Base-by-base conservation (phyloP, 2,329 filamentous ascomycete genomes). In the Acephala macrosclerotiorum region DNA sequence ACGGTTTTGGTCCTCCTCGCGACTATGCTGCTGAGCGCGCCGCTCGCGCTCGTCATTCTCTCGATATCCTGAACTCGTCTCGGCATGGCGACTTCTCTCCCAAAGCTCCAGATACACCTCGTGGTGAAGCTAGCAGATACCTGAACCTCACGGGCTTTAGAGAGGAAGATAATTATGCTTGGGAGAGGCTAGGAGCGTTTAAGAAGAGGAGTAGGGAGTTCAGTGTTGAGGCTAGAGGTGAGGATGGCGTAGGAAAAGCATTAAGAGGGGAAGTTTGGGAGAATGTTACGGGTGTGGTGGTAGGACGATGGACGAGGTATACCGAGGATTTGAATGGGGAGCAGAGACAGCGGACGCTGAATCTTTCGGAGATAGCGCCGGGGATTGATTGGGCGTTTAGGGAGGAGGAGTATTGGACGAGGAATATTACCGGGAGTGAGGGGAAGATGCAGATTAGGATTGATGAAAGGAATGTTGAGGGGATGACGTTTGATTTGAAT, bases 111-210 rank as follows among this genome's bases (percentile, higher is more conserved):
- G 68, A 68, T 61, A 72, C 70, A 26, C 74, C 64, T 14, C 33
- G 55, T 3, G 62, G 63, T 38, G 71, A 71, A 33, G 68, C 73
- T 47, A 69, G 61, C 12, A 80, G 78, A 26, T 89, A 84, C 68
- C 79, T 94, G 66, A 93, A 93, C 72, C 81, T 97, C 60, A 92
- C 92, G 2, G 95, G 95, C 0, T 89, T 96, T 67, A 86, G 91
- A 58, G 81, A 87, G 56, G 85, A 88, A 22, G 91, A 97, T 78
- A 88, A 86, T 4, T 93, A 92, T 77, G 90, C 87, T 1, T 97
- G 94, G 94, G 85, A 89, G 38, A 84, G 93, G 64, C 81, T 97
- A 25, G 81, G 82, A 0, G 79, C 82, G 0, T 93, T 94, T 65
- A 88, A 87, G 75, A 80, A 89, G 66, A 85, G 86, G 69, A 91